Evolutionary conservation across 768 basidiomycete species (phyloP), one percentile per base, ranked within the genome.

Genomic region (Pleurotus salmoneostramineus): DNA sequence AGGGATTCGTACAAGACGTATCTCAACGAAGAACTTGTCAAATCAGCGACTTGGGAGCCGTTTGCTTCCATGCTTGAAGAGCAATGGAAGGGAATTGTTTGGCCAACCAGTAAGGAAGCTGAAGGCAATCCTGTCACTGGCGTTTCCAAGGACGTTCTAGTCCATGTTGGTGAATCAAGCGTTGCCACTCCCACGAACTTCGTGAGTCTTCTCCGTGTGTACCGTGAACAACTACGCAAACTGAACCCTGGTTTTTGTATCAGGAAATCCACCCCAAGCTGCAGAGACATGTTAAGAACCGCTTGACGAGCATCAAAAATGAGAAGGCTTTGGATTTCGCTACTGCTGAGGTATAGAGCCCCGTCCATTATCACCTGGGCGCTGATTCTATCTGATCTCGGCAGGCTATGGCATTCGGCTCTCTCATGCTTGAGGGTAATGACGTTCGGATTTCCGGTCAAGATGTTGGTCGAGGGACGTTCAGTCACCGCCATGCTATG

Each of bases 391-490:
- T 27, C n/a, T 17, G 27, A 6, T 14, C 52, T 17, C 10, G 46
- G 7, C 56, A 91, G 90, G 90, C 92, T 0, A 71, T 97, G 69
- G 94, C 95, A 0, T 92, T 95, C 64, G 95, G 95, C 0, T 85
- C 91, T 1, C 77, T 96, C 35, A 83, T 96, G 85, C 72, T 83
- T 2, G 88, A 93, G 54, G 92, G 92, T 1, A 84, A 77, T 61
- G 89, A 95, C 65, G 80, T 97, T 6, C 83, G 94, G 12, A 91
- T 97, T 34, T 94, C 93, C 1, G 95, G 95, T 5, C 95, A 97
- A 69, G 95, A 96, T 66, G 92, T 95, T 0, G 95, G 94, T 0
- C 70, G 94, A 40, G 94, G 95, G 2, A 95, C 93, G 8, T 93
- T 95, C 71, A 92, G 89, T 62, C 91, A 93, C 52, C 77, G 61